phyloP scores from a whole-genome alignment of 495 filamentous ascomycete species.

The Penicillium bovifimosum region DNA sequence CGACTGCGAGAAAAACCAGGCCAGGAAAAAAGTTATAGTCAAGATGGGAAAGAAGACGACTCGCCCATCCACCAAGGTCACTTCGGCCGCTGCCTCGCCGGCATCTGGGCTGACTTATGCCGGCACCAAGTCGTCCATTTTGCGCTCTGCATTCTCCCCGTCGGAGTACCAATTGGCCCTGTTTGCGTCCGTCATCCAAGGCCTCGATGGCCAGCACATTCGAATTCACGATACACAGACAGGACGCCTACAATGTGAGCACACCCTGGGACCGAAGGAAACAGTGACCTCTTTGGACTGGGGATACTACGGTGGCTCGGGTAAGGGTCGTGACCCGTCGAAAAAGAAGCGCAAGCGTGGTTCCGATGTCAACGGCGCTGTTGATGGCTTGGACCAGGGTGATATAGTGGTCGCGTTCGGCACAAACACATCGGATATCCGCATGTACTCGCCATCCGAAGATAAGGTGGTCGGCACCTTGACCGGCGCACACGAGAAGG shows the following conservation, averaged over 20 bases:
- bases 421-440: conserved; percentile 49
- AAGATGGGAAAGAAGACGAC: conserved; percentile 50
- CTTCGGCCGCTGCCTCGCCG: conserved; percentile 45
- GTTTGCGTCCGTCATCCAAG: conserved; percentile 56
- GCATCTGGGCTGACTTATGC: conserved; percentile 33
- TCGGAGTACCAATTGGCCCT: conserved; percentile 51
- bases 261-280: conserved; percentile 47
- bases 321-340: conserved; percentile 34
- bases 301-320: conserved; percentile 41
- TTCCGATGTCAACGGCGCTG: conserved; percentile 40
- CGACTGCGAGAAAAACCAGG: conserved; percentile 1
- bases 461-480: conserved; percentile 47
- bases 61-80: conserved; percentile 41
- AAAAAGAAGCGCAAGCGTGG: conserved; percentile 56
- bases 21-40: conserved; percentile 14
- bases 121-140: conserved; percentile 45
- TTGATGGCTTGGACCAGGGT: conserved; percentile 32
- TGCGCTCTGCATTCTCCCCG: conserved; percentile 51
- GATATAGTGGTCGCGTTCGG: conserved; percentile 50
- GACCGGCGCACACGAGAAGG: conserved; percentile 47
- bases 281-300: conserved; percentile 53
- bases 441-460: conserved; percentile 50
- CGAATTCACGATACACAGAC: conserved; percentile 56
- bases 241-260: conserved; percentile 52
- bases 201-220: conserved; percentile 53